Evolutionary conservation across 345 rosid species (phyloP).

Genomic region (Lepidium aucheri): DNA sequence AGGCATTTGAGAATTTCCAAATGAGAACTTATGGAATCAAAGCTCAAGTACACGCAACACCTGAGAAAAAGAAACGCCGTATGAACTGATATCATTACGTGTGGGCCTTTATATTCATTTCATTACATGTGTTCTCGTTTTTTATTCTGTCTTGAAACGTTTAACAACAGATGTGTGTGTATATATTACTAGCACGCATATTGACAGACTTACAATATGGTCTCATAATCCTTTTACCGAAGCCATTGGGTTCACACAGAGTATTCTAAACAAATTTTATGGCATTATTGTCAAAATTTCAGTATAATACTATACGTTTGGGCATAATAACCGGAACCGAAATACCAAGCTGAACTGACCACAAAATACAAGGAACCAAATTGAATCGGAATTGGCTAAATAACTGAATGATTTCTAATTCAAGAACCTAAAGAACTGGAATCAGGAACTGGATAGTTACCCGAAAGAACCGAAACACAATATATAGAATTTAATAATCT

Average conservation of each 20-base stretch:
- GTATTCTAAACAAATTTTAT: too few relatives aligned
- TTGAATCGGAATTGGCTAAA: too few relatives aligned
- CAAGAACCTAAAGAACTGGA: too few relatives aligned
- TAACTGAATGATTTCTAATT: too few relatives aligned
- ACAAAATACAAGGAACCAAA: too few relatives aligned
- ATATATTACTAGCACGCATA: not conserved
- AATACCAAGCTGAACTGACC: too few relatives aligned
- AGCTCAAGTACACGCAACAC: slow-evolving; percentile 86
- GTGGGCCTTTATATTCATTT: not conserved
- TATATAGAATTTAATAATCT: too few relatives aligned
- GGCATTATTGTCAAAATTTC: too few relatives aligned
- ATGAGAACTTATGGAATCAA: slow-evolving; percentile 72
- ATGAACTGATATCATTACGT: not conserved
- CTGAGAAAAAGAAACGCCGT: slow-evolving; percentile 81
- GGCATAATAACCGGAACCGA: too few relatives aligned
- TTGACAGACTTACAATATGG: not conserved
- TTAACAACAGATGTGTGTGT: not conserved
- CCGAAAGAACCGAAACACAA: too few relatives aligned
- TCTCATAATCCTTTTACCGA: not conserved
- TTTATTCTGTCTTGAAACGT: not conserved
- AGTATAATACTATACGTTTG: too few relatives aligned
- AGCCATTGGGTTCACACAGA: not conserved
- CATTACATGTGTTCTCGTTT: not conserved
- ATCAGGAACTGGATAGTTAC: too few relatives aligned
- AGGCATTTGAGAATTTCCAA: slow-evolving; percentile 93